Evolutionary conservation across 2,329 filamentous ascomycete species (phyloP).

Genomic region (Purpureocillium takamizusanense): DNA sequence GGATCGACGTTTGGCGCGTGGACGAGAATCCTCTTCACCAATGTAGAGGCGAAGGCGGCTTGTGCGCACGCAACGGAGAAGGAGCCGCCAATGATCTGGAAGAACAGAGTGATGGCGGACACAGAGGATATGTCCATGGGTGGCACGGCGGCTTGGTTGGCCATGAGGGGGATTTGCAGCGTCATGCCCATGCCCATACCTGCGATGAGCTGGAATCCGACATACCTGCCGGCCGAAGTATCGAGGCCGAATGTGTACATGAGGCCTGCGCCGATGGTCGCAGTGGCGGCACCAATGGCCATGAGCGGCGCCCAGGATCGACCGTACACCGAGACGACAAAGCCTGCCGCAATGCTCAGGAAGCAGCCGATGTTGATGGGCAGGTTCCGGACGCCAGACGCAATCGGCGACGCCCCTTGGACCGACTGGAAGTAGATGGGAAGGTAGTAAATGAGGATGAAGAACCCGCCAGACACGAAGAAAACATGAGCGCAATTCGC

Average conservation of each 20-base stretch:
- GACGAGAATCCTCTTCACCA: no score
- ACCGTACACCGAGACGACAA: conserved; percentile 6
- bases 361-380: conserved; percentile 14
- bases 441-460: conserved; percentile 17
- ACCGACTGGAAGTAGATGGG: conserved; percentile 32
- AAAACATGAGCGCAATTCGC: conserved; percentile 19
- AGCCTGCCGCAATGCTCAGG: conserved; percentile 24
- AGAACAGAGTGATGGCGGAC: conserved; percentile 33
- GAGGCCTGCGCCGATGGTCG: conserved; percentile 22
- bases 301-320: conserved; percentile 3
- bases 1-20: no score
- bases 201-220: conserved; percentile 32
- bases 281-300: conserved; percentile 12
- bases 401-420: conserved; percentile 23
- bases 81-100: conserved; percentile 32
- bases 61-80: conserved; percentile 8
- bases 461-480: conserved; percentile 20
- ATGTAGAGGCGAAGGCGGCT: no score
- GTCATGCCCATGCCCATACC: conserved; percentile 32
- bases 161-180: conserved; percentile 32
- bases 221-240: conserved; percentile 27
- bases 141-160: conserved; percentile 31
- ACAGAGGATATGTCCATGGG: conserved; percentile 31
- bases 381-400: conserved; percentile 12
- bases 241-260: conserved; percentile 26